These are phyloP conservation scores for Cicer yamashitae DNA, from an alignment of 306 rosid species.

Conservation along the genomic window DNA sequence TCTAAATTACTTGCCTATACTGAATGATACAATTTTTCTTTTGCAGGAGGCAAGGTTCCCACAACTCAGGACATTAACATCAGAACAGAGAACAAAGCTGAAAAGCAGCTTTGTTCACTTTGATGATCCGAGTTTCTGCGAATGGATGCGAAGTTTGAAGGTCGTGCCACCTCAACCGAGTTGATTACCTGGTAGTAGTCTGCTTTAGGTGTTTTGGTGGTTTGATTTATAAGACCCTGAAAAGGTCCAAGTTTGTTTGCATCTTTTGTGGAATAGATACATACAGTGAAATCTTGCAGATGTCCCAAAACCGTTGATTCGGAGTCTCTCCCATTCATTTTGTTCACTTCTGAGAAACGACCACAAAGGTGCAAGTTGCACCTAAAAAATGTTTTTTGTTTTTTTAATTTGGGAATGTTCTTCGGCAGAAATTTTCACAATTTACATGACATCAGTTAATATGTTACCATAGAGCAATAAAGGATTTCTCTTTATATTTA, in stretches of 20 bases:
- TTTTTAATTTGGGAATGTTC: background rate
- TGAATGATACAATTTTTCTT: conserved; percentile 29
- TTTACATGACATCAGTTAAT: conserved; percentile 31
- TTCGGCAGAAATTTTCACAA: conserved; percentile 16
- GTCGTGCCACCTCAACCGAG: conserved; percentile 89
- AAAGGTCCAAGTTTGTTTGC: conserved; percentile 46
- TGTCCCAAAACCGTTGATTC: conserved; percentile 25
- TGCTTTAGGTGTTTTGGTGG: conserved; percentile 33
- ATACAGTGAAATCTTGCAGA: conserved; percentile 35
- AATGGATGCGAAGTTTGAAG: conserved; percentile 89
- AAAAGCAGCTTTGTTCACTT: conserved; percentile 92
- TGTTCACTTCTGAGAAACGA: conserved; percentile 42
- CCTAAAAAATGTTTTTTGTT: background rate
- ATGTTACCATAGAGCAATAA: conserved; percentile 46
- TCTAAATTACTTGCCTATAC: background rate
- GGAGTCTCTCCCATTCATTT: conserved; percentile 44
- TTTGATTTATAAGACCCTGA: conserved; percentile 34
- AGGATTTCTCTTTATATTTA: conserved; percentile 43
- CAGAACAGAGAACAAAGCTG: conserved; percentile 81
- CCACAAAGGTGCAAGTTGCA: conserved; percentile 41
- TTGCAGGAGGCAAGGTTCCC: conserved; percentile 94
- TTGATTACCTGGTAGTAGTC: conserved; percentile 36
- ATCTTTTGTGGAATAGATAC: conserved; percentile 22
- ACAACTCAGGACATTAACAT: conserved; percentile 72
- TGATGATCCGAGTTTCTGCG: conserved; percentile 93